phyloP scores from a whole-genome alignment of 148 eudicot genomes.

The Camellia lanceoleosa region DNA sequence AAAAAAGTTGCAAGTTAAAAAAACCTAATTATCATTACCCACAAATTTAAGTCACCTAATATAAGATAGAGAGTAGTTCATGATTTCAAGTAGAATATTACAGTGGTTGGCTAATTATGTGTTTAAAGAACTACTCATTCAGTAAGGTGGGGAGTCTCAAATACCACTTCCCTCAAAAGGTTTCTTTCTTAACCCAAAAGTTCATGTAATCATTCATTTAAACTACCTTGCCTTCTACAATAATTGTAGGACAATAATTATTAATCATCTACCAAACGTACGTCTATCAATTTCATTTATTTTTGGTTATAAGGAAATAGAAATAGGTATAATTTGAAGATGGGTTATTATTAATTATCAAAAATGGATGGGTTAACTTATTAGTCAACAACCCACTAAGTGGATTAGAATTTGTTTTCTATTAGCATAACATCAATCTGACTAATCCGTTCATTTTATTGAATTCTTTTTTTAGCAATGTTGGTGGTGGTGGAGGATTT shows the following conservation, averaged over 20 bases:
- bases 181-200: neutral
- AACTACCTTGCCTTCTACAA: conserved; percentile 2
- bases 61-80: neutral
- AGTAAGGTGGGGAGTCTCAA: neutral
- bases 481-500: too few species aligned
- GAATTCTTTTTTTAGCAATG: too few species aligned
- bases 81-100: neutral
- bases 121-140: neutral
- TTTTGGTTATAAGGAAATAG: too few species aligned
- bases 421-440: too few species aligned
- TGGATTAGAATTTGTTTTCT: too few species aligned
- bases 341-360: neutral
- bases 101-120: neutral
- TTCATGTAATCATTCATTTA: conserved; percentile 7
- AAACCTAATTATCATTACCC: too few species aligned
- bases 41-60: neutral
- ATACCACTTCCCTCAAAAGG: neutral
- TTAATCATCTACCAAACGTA: conserved; percentile 2
- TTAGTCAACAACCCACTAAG: too few species aligned
- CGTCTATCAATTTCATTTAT: too few species aligned
- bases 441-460: too few species aligned
- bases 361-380: too few species aligned
- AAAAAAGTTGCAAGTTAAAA: too few species aligned
- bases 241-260: neutral
- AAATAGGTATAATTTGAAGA: too few species aligned